Percentiles rank a stretch among this genome's conserved stretches.
Conservation (phyloP, 2,329 filamentous ascomycete species). For the Ceratocystis ficicola region DNA sequence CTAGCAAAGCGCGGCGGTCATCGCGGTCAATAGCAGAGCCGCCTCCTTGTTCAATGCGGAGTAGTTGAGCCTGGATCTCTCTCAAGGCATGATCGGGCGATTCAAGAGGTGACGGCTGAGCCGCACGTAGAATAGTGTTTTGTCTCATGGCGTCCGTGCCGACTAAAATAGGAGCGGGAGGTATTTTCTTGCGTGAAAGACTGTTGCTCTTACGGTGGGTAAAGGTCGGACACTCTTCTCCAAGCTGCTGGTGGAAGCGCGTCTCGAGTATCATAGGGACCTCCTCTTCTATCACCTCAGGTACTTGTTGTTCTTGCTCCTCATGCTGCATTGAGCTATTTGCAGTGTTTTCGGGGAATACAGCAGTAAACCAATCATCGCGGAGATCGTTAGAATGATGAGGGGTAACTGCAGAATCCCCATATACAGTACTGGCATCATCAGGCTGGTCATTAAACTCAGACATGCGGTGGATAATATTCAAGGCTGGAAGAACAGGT, state of each 20-base stretch:
- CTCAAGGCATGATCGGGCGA: conserved; percentile 39
- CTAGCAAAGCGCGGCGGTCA: conserved; percentile 34
- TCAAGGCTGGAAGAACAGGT: conserved; percentile 36
- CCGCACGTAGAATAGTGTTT: conserved; percentile 35
- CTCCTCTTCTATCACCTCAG: conserved; percentile 34
- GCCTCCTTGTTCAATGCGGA: conserved; percentile 33
- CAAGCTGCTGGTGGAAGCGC: conserved; percentile 46
- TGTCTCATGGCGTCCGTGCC: conserved; percentile 31
- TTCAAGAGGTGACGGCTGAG: conserved; percentile 42
- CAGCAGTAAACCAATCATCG: conserved; percentile 25
- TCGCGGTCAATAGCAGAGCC: not conserved
- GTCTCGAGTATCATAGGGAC: conserved; percentile 13
- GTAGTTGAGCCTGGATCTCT: conserved; percentile 42
- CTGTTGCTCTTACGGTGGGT: conserved; percentile 39
- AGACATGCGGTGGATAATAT: conserved; percentile 28
- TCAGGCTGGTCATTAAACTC: conserved; percentile 30
- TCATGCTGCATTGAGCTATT: not conserved
- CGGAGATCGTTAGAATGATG: conserved; percentile 36
- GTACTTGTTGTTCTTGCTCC: conserved; percentile 5
- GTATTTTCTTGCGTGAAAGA: conserved; percentile 41
- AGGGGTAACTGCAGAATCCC: conserved; percentile 42
- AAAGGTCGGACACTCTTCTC: conserved; percentile 47
- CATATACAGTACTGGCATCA: conserved; percentile 36
- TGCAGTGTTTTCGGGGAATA: not conserved
- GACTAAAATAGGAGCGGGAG: conserved; percentile 45